These are phyloP conservation scores for Agrocybe chaxingu DNA, from an alignment of 768 basidiomycete genomes.

Conservation along the genomic window DNA sequence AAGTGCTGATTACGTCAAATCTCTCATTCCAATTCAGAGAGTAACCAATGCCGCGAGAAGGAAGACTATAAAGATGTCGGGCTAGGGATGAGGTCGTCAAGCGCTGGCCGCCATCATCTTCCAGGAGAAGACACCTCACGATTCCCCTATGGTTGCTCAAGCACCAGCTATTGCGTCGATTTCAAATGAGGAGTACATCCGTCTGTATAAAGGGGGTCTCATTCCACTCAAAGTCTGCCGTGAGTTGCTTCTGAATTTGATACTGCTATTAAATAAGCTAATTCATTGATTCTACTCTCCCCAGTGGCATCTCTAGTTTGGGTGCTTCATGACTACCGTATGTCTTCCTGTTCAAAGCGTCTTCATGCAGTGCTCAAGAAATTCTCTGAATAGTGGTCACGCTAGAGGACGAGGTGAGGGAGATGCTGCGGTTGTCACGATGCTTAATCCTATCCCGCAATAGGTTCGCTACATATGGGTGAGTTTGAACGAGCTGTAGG, in stretches of 20 bases:
- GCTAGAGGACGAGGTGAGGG: slow-evolving; percentile 23
- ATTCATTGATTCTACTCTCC: not conserved
- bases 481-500: not conserved
- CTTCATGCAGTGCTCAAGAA: not conserved
- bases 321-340: slow-evolving; percentile 25
- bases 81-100: too few relatives aligned
- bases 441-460: not conserved
- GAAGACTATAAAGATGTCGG: too few relatives aligned
- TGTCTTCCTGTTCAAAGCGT: not conserved
- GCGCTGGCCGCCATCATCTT: too few relatives aligned
- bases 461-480: slow-evolving; percentile 41
- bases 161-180: not conserved
- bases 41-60: too few relatives aligned
- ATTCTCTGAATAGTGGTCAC: slow-evolving; percentile 14
- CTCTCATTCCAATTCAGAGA: too few relatives aligned
- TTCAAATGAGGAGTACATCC: not conserved
- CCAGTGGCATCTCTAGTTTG: slow-evolving; percentile 21
- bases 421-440: not conserved
- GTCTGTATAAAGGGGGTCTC: not conserved
- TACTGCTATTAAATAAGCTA: not conserved
- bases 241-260: not conserved
- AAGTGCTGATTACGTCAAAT: too few relatives aligned
- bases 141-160: not conserved
- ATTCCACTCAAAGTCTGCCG: not conserved
- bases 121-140: too few relatives aligned